Conservation (phyloP, 768 basidiomycete genomes). For the Megacollybia marginata region DNA sequence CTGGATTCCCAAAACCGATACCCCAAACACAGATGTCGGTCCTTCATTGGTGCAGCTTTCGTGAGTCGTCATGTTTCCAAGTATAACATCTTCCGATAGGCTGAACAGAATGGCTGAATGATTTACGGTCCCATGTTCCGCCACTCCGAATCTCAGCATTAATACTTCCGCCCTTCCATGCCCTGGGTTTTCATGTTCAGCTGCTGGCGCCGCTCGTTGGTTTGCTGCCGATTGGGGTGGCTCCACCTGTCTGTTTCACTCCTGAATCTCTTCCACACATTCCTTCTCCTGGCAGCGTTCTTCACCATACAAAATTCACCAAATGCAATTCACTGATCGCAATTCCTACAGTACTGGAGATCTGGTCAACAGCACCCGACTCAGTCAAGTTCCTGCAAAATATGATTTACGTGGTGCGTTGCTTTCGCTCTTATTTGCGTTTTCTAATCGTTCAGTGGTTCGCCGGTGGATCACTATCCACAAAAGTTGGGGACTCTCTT, state of each 20-base stretch:
- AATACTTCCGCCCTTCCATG: slow-evolving; percentile 33
- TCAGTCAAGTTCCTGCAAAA: slow-evolving; percentile 17
- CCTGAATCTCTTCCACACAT: slow-evolving; percentile 21
- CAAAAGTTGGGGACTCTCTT: slow-evolving; percentile 27
- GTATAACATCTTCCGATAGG: too few relatives aligned
- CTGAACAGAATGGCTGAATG: slow-evolving; percentile 2
- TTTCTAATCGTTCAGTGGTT: slow-evolving; percentile 16
- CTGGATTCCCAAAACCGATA: slow-evolving; percentile 38
- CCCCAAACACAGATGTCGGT: slow-evolving; percentile 6
- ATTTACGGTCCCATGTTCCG: slow-evolving; percentile 9
- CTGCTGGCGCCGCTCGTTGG: slow-evolving; percentile 21
- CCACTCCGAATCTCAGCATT: slow-evolving; percentile 18
- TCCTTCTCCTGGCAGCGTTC: slow-evolving; percentile 31
- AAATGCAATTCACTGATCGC: slow-evolving; percentile 23
- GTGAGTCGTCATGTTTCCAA: slow-evolving; percentile 16
- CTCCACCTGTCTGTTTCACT: slow-evolving; percentile 21
- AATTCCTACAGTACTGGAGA: slow-evolving; percentile 31
- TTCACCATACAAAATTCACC: slow-evolving; percentile 23
- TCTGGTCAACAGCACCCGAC: slow-evolving; percentile 23
- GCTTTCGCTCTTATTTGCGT: not conserved
- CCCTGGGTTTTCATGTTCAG: slow-evolving; percentile 22
- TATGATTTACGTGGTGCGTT: slow-evolving; percentile 17
- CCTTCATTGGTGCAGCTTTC: slow-evolving; percentile 24
- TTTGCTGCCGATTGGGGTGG: slow-evolving; percentile 19
- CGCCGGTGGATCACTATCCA: slow-evolving; percentile 28